These are phyloP conservation scores for Dothideomycetes sp. DNA, from an alignment of 2,329 filamentous ascomycete species.

Conservation along the genomic window DNA sequence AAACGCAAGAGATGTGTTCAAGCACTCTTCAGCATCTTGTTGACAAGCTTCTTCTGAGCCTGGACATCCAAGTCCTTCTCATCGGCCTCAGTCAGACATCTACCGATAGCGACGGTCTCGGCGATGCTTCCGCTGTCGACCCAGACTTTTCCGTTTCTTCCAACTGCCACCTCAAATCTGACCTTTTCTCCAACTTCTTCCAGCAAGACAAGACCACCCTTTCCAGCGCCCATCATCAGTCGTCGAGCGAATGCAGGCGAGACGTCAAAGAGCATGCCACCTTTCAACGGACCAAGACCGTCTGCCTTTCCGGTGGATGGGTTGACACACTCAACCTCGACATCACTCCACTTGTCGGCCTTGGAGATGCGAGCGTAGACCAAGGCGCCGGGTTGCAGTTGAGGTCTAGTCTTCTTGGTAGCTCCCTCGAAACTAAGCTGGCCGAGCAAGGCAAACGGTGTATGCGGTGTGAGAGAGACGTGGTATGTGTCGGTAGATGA, in stretches of 20 bases:
- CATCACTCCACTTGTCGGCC: conserved; percentile 73
- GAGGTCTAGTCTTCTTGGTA: conserved; percentile 81
- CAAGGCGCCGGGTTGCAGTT: conserved; percentile 63
- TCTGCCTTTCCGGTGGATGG: conserved; percentile 79
- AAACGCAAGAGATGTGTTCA: too few relatives aligned
- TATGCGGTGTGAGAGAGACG: conserved; percentile 61
- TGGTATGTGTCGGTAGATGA: conserved; percentile 69
- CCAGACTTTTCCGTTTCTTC: conserved; percentile 88
- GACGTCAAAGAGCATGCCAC: conserved; percentile 78
- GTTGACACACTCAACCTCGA: conserved; percentile 85
- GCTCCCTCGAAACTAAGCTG: conserved; percentile 90
- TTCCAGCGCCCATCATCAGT: conserved; percentile 53
- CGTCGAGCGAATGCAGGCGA: conserved; percentile 75
- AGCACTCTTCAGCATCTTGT: conserved; percentile 53
- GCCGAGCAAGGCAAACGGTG: conserved; percentile 59
- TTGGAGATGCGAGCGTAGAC: conserved; percentile 81
- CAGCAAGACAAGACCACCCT: conserved; percentile 61
- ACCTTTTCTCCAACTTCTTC: conserved; percentile 75
- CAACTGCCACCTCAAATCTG: conserved; percentile 87
- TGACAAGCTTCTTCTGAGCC: conserved; percentile 62
- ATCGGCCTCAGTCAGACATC: conserved; percentile 70
- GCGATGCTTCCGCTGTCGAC: conserved; percentile 69
- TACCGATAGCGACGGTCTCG: conserved; percentile 68
- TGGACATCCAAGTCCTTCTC: conserved; percentile 53
- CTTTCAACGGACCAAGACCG: conserved; percentile 71